A percentile compares a stretch with the other conserved stretches of the same genome.
These are phyloP conservation scores for Lentinula sp. DNA, from an alignment of 768 basidiomycete genomes.

Conservation along the genomic window DNA sequence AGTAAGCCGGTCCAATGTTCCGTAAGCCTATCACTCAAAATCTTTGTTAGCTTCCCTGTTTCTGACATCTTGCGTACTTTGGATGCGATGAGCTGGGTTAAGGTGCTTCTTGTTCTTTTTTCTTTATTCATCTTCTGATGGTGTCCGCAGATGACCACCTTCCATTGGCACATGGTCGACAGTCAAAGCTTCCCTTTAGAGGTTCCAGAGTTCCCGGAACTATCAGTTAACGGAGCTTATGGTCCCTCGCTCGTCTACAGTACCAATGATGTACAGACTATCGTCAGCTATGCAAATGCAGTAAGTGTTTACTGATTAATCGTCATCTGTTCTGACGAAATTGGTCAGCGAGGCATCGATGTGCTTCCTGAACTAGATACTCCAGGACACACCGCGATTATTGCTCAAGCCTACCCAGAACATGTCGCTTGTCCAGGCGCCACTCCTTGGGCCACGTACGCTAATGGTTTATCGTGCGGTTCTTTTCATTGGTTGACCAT, in stretches of 20 bases:
- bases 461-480: slow-evolving; percentile 22
- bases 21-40: background rate
- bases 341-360: slow-evolving; percentile 60
- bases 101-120: slow-evolving; percentile 26
- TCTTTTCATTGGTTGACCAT: background rate
- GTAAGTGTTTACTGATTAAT: slow-evolving; percentile 33
- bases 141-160: slow-evolving; percentile 51
- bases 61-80: slow-evolving; percentile 61
- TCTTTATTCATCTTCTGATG: background rate
- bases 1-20: slow-evolving; percentile 29
- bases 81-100: slow-evolving; percentile 74
- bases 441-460: slow-evolving; percentile 55
- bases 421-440: slow-evolving; percentile 60
- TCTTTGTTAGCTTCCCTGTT: slow-evolving; percentile 47
- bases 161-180: slow-evolving; percentile 87
- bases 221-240: slow-evolving; percentile 67
- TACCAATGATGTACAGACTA: slow-evolving; percentile 45
- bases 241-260: slow-evolving; percentile 48
- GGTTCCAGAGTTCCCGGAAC: slow-evolving; percentile 52
- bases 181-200: slow-evolving; percentile 76
- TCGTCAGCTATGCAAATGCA: slow-evolving; percentile 63
- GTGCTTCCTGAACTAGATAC: slow-evolving; percentile 40
- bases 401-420: slow-evolving; percentile 64
- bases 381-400: slow-evolving; percentile 74
- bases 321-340: background rate